Percentiles rank a stretch among this genome's conserved stretches.
phyloP scores from a whole-genome alignment of 768 basidiomycete genomes.

The Floccularia luteovirens region DNA sequence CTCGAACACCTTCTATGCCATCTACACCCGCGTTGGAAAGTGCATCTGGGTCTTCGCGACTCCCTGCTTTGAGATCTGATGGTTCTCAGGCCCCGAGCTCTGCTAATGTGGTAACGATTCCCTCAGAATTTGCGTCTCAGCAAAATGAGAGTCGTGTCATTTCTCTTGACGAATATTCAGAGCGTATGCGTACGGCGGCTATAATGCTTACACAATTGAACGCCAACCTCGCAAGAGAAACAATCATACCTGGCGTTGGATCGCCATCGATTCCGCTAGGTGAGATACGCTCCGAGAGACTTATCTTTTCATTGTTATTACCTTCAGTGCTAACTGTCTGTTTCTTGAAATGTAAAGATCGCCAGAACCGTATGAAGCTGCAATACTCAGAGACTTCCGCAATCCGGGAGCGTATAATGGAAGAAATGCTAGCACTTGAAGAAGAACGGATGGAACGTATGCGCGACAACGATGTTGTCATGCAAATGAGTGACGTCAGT shows the following conservation, averaged over 20 bases:
- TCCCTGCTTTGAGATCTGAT: slow-evolving; percentile 3
- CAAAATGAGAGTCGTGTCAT: slow-evolving; percentile 29
- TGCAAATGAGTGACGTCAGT: slow-evolving; percentile 45
- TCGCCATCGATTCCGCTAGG: slow-evolving; percentile 5
- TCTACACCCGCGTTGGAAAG: slow-evolving; percentile 20
- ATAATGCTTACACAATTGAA: slow-evolving; percentile 98
- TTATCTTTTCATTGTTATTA: no score
- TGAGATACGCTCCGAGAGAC: background rate
- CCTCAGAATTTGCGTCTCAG: slow-evolving; percentile 6
- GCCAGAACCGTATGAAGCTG: slow-evolving; percentile 56
- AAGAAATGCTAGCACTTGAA: slow-evolving; percentile 95
- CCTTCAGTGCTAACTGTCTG: background rate
- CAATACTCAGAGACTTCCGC: slow-evolving; percentile 79
- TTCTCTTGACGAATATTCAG: slow-evolving; percentile 95
- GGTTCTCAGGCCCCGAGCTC: background rate
- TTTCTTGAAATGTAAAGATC: slow-evolving; percentile 8
- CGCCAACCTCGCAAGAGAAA: slow-evolving; percentile 62
- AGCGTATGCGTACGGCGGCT: slow-evolving; percentile 96
- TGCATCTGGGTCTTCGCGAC: slow-evolving; percentile 8
- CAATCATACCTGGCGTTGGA: slow-evolving; percentile 11
- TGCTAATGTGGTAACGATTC: slow-evolving; percentile 6
- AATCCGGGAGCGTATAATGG: slow-evolving; percentile 94
- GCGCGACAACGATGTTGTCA: slow-evolving; percentile 67
- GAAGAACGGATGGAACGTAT: slow-evolving; percentile 95
- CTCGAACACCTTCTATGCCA: slow-evolving; percentile 44